Base-by-base conservation (phyloP, 106 monocot genomes). In the Dendrobium huoshanense region DNA sequence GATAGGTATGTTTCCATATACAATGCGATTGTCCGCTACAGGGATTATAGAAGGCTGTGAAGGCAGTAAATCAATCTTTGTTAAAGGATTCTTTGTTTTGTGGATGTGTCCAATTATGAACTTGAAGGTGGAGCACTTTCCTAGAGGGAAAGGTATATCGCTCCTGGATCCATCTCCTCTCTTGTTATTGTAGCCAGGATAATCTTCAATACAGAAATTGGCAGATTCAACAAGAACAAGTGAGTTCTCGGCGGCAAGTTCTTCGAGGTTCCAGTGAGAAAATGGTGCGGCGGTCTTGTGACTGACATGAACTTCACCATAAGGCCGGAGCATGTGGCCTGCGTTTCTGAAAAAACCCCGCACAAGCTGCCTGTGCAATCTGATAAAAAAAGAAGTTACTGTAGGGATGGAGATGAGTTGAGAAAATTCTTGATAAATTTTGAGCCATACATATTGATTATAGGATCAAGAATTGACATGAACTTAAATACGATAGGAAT, bases 171-270 rank as follows among this genome's bases (percentile, higher is more conserved):
- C 86, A 49, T 82, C 86, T 16, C 88, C 91, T 51, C 86, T 83
- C 72, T 91, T 91, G 41, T 88, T 84, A 7, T 78, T 77, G 45
- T 91, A 91, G 15, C 85, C 81, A 8, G 88, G 88, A 44, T 88
- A 91, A 67, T 84, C 91, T 72, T 67, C n/a, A 5, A 65, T 88
- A 0, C 70, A 31, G 13, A 91, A 91, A 42, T 81, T 16, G 9
- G 72, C 81, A n/a, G 41, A 18, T 51, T 77, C 86, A 7, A 27
- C 9, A 44, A 84, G n/a, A 8, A 77, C 0, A 8, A 91, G 81
- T 19, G 77, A 83, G 37, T 16, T 40, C 54, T 70, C 77, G 1
- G 58, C 48, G 17, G 85, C 90, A 18, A 91, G 83, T 40, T 88
- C 75, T 29, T 82, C 77, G 5, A 91, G 47, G 22, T 91, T 80